Conservation (phyloP, 768 basidiomycete genomes). For the Obba rivulosa region DNA sequence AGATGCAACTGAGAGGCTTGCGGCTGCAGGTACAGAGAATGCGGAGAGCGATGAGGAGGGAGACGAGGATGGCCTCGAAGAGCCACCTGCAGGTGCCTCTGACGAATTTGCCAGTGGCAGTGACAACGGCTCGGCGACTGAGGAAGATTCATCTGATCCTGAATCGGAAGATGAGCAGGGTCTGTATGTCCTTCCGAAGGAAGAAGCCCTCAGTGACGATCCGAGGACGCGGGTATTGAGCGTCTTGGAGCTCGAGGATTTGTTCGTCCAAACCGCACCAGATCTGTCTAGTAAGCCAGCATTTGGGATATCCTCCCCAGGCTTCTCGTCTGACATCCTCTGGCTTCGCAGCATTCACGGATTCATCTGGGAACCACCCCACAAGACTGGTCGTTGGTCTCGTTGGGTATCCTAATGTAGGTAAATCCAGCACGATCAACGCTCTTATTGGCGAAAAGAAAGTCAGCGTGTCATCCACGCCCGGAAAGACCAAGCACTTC, state of each 20-base stretch:
- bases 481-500: slow-evolving; percentile 98
- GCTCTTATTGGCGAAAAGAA: slow-evolving; percentile 93
- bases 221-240: slow-evolving; percentile 72
- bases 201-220: slow-evolving; percentile 53
- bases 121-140: not conserved
- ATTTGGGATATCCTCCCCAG: too few species aligned
- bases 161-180: slow-evolving; percentile 30
- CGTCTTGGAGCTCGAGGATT: slow-evolving; percentile 81
- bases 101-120: slow-evolving; percentile 3
- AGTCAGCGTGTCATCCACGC: slow-evolving; percentile 97
- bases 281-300: slow-evolving; percentile 58
- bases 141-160: slow-evolving; percentile 24
- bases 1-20: slow-evolving; percentile 22
- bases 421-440: slow-evolving; percentile 98
- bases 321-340: not conserved
- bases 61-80: not conserved
- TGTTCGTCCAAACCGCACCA: slow-evolving; percentile 71
- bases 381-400: slow-evolving; percentile 77
- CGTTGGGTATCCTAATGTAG: slow-evolving; percentile 98
- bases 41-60: slow-evolving; percentile 15
- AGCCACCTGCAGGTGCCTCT: slow-evolving; percentile 7
- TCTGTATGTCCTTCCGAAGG: slow-evolving; percentile 44
- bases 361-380: slow-evolving; percentile 50
- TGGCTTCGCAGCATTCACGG: slow-evolving; percentile 50
- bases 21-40: slow-evolving; percentile 12